Base-by-base conservation (phyloP, 2,329 filamentous ascomycete species). In the Akanthomyces muscarius region DNA sequence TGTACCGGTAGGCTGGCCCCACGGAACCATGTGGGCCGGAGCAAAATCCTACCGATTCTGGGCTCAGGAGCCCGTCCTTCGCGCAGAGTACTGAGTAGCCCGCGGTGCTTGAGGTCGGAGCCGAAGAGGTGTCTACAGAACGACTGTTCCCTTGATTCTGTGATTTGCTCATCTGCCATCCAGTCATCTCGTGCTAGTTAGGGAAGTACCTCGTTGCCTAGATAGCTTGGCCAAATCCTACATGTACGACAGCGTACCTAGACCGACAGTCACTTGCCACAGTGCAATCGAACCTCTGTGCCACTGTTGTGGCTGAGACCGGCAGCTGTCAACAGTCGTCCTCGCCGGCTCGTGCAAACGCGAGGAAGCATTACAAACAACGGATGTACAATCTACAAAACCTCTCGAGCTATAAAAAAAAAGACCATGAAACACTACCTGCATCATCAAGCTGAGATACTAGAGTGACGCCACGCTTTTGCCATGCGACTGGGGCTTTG, bases 261-360 rank as follows among this genome's bases (percentile, higher is more conserved):
- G 42, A 5, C 33, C 30, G 33, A 21, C 5, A 21, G 33, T 41
- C 33, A 54, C 11, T 28, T 41, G 33, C 1, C 11, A 54, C 36
- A 54, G 33, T 14, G 14, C n/a, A 7, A 36, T 36, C 33, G 36
- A 23, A 25, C 42, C 8, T 11, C n/a, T 59, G 45, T 48, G 56
- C 30, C 45, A 59, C 16, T 51, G 36, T 6, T 59, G 56, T 59
- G 56, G 56, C 56, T 59, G 47, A 59, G 47, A 38, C 56, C 25
- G 18, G 38, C 58, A 61, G 48, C 38, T 61, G 58, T 61, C 58
- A 53, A 18, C 48, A 6, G 42, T 6, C 7, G 14, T 25, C 4
- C n/a, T 30, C 14, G 14, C 44, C 18, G 14, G 18, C 13, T 8
- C 2, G 47, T 47, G 23, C 56, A 59, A 51, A 51, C 33, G 45